Evolutionary conservation across 495 filamentous ascomycete genomes (phyloP), one percentile per base, ranked within the genome.

Genomic region (Neurospora tetrasperma): DNA sequence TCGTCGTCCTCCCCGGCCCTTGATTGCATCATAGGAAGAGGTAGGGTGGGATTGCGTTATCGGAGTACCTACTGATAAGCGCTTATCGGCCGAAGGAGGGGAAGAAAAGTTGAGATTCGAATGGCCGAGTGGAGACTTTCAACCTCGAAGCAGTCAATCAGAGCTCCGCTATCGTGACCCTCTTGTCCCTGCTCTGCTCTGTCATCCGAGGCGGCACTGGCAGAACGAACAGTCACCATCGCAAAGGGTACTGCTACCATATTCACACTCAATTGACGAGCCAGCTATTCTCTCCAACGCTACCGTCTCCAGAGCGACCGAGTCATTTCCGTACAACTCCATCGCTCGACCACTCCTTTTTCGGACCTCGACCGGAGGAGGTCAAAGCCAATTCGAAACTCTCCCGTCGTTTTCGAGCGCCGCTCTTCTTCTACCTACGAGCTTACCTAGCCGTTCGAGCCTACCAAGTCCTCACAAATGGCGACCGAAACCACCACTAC

Each of bases 11-110:
- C 54, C 27, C 27, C 27, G 27, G 27, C 27, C 27, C 14, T 27
- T 3, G 41, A 77, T 77, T 75, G 72, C 74, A 75, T 75, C 73
- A 77, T 38, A 38, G 5, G 35, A 38, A 38, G 35, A 5, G 35
- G 4, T 75, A 42, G 31, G 38, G 74, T 73, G 70, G 71, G 70
- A 73, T 70, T 41, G 78, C 76, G 78, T 73, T 69, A 77, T 79
- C 78, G 78, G 78, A 78, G 75, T 27, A 38, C 3, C 4, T 39
- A 59, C 39, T 72, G 71, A 70, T 66, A 70, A 69, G 42, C 72
- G 31, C 27, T 42, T 42, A 59, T 44, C 46, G 48, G 74, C 71
- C 72, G 75, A 78, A 70, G 70, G 75, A 78, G 75, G 76, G 76
- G 76, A 66, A 66, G 54, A 66, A 66, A 66, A 66, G 54, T 66